Evolutionary conservation across 2,329 filamentous ascomycete genomes (phyloP), one percentile per base, ranked within the genome.

Genomic region (Fusarium sp.): DNA sequence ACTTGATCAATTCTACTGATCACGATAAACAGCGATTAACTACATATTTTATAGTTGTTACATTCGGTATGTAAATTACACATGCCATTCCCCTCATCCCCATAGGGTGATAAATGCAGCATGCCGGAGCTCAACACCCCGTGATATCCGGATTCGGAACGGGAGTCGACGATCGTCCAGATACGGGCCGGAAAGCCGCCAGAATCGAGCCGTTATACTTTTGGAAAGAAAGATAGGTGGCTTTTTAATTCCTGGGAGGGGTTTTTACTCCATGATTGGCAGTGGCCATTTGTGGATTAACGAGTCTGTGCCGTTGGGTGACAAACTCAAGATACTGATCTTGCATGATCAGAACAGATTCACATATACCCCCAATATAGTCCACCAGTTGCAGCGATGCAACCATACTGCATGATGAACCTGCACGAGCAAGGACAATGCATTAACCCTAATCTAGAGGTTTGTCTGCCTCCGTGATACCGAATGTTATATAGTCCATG

Each of bases 41-140:
- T 4, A n/a, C 5, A 35, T 32, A 7, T 61, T 73, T 48, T 74
- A 74, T 74, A 74, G 3, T n/a, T 26, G 8, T n/a, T 18, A n/a
- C 20, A 13, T 36, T 36, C 8, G 35, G 30, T 28, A 20, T 44
- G 4, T 14, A 15, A 17, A 15, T 17, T n/a, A 11, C 22, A 44
- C 44, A 51, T 30, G 42, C 6, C 6, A 45, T 69, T 54, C 63
- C 69, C 63, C 60, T 70, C 69, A 42, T 58, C 45, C 26, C n/a
- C 30, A 39, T 57, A 28, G 48, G 51, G 63, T n/a, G 54, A 74
- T 57, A 30, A 35, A 75, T 74, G 36, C 36, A 72, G 72, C 41
- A 75, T 56, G n/a, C 56, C 72, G 72, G 72, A 74, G 55, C 42
- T 32, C 44, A 39, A 73, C 26, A 58, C n/a, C 48, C 72, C 72